Evolutionary conservation across 495 filamentous ascomycete species (phyloP), one percentile per base, ranked within the genome.

Genomic region (Tuber borchii): DNA sequence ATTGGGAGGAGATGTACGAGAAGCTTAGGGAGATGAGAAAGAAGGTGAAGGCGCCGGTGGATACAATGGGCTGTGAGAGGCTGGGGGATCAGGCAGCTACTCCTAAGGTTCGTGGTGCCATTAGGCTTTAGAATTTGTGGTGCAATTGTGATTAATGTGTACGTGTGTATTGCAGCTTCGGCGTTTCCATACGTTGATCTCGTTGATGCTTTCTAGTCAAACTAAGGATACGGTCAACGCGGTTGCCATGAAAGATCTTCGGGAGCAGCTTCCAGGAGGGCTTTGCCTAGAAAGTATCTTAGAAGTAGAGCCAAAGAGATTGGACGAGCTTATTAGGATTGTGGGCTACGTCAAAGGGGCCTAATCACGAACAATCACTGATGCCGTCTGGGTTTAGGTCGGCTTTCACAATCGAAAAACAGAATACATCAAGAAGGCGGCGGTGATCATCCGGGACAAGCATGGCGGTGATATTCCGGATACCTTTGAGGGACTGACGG

Each of bases 381-480:
- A 76, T 69, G 14, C 8, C 40, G 19, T 51, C 19, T 86, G 87
- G 77, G 89, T 90, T 71, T 91, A 97, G 56, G 95, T 96, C 42
- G 98, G 98, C 83, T 95, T 97, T 85, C 97, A 97, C 81, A 96
- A 93, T 84, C 97, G 97, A 85, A 96, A 96, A 9, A 87, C 85
- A 44, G 91, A 88, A 71, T 95, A 95, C 84, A 92, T 99, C 83
- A 93, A 97, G 82, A 85, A 89, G 34, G 85, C 91, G 0, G 95
- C 94, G 10, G 80, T 86, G 12, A 91, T 97, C 61, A 86, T 97
- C 2, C 86, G 88, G 16, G 91, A 96, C 74, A 74, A 89, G 39
- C 91, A 88, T 81, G 82, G 83, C 70, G 88, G 89, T 44, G 95
- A 98, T 83, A 97, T 99, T 77, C 96, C 95, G 0, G 86, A 90